Base-by-base conservation (phyloP, 176 grass and related monocot species). In the Paspalum notatum region DNA sequence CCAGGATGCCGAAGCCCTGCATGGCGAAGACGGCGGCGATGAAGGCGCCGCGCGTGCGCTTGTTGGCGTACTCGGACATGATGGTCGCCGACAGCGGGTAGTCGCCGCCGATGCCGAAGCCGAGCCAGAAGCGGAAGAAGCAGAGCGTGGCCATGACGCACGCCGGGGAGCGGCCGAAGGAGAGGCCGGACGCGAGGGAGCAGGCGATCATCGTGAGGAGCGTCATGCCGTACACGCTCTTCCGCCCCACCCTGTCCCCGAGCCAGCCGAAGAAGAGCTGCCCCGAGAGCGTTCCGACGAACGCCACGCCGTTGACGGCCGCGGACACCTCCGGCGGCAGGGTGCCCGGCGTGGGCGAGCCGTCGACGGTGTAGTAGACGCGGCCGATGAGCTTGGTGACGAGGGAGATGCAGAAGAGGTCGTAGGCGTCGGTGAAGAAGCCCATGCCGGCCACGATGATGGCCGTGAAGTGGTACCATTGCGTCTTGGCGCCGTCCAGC, bases 21-120 rank as follows among this genome's bases (percentile, higher is more conserved):
- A 94, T 94, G 4, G 92, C 89, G 68, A 94, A 94, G 16, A 94
- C 92, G 75, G 89, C 89, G 46, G 92, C 92, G 71, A 94, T 89
- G 76, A 94, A 94, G 0, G 92, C 89, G 1, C 92, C 89, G 0
- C 89, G 89, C 8, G 92, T 94, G 16, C 48, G 39, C 80, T 94
- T 94, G 83, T 91, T 94, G 12, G 89, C 78, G 68, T 94, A 93
- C 82, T 93, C 88, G 0, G 91, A 93, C 91, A 93, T 93, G 88
- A 93, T 93, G 15, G 91, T 93, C 26, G 82, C 91, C 7, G 78
- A 86, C 4, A 86, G 78, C 12, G 87, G 87, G 79, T 90, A 90
- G 70, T 90, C 87, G 47, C 87, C 87, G 65, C 87, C 87, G 63
- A 90, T 90, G 43, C 87, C 83, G 61, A 90, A 90, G 1, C 87